Base-by-base conservation (phyloP, 2,329 filamentous ascomycete species). In the Alternaria alternata region DNA sequence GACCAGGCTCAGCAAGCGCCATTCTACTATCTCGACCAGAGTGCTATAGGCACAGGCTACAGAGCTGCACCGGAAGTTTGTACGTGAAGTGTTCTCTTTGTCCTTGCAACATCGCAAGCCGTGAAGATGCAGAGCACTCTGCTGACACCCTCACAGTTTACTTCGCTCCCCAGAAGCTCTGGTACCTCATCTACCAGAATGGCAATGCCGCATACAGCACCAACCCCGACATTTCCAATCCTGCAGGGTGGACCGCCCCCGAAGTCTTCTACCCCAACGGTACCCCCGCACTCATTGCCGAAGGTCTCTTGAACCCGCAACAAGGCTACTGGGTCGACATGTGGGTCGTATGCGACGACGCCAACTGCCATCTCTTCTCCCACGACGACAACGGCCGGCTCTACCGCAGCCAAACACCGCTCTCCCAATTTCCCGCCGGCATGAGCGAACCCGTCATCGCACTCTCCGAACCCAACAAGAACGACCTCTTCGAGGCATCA, bases 141-240 rank as follows among this genome's bases (percentile, higher is more conserved):
- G 3, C 47, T 60, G 41, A 60, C 39, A 14, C 2, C 5, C 16
- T 5, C 18, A 8, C 16, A 57, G 58, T 81, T 67, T 81, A 75
- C 68, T 81, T 81, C 28, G 75, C 64, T 18, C 79, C 79, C 0
- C 79, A 82, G 28, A 76, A 76, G 30, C 70, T 79, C 8, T 81
- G 79, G 80, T 81, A 81, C 56, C 74, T 81, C 16, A 66, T 82
- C 60, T 81, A 73, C 65, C 78, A 81, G 61, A 79, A 81, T 64
- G 77, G 71, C 59, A 81, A 81, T 54, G 79, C 80, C 5, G 80
- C 80, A 6, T 81, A 81, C 67, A 80, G 77, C 18, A 81, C 79
- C 55, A 81, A 81, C 64, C 51, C 61, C 3, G 73, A 81, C 59
- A 81, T 81, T 60, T 72, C 61, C 66, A 71, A 82, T 59, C 79